These are phyloP conservation scores for Didymella segeticola DNA, from an alignment of 2,329 filamentous ascomycete species.

Conservation along the genomic window DNA sequence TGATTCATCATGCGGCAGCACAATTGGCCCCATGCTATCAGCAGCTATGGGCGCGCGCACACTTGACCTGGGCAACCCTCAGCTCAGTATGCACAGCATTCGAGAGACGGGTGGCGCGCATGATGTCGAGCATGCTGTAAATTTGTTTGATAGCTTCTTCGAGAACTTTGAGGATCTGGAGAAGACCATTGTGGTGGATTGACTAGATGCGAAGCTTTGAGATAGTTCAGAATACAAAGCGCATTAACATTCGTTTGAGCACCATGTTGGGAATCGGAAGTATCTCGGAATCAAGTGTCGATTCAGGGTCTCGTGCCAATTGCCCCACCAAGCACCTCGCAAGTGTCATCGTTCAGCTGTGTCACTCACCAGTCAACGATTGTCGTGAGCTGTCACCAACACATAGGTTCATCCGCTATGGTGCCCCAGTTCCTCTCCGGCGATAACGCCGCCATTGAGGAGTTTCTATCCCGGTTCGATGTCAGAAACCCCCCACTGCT, in stretches of 20 bases:
- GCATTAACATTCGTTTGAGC: slow-evolving; percentile 6
- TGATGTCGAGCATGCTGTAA: slow-evolving; percentile 85
- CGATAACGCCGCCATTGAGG: slow-evolving; percentile 75
- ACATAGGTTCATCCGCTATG: slow-evolving; percentile 24
- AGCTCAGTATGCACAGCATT: slow-evolving; percentile 96
- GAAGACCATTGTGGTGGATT: slow-evolving; percentile 84
- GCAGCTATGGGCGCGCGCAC: slow-evolving; percentile 87
- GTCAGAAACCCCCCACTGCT: slow-evolving; percentile 61
- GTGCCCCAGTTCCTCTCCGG: slow-evolving; percentile 73
- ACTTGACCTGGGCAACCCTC: slow-evolving; percentile 90
- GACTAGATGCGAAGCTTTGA: slow-evolving; percentile 42
- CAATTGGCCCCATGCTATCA: slow-evolving; percentile 95
- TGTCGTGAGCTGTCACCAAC: not conserved
- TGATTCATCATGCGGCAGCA: slow-evolving; percentile 92
- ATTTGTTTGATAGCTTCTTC: slow-evolving; percentile 88
- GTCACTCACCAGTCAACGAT: not conserved
- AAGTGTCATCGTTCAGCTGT: slow-evolving; percentile 5
- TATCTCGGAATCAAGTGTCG: slow-evolving; percentile 10
- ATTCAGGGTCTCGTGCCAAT: slow-evolving; percentile 24
- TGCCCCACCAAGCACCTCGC: slow-evolving; percentile 35
- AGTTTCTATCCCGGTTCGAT: slow-evolving; percentile 90
- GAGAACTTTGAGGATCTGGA: slow-evolving; percentile 83
- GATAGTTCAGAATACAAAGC: slow-evolving; percentile 15
- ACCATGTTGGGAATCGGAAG: slow-evolving; percentile 14
- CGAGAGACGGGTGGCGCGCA: slow-evolving; percentile 88